phyloP scores from a whole-genome alignment of 2,329 filamentous ascomycete species.

The Stagonosporopsis vannaccii region DNA sequence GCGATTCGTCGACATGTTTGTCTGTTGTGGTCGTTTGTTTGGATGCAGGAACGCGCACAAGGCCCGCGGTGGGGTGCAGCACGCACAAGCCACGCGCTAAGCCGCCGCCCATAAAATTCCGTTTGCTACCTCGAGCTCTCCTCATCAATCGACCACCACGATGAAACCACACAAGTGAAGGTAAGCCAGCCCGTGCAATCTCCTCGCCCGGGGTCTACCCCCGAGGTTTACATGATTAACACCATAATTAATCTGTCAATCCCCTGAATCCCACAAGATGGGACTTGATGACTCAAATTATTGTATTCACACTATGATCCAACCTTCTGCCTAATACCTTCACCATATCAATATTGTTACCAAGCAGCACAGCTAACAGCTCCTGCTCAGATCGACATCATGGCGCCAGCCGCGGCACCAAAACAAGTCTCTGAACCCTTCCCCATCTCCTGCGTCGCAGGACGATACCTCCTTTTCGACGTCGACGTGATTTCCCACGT shows the following conservation, averaged over 20 bases:
- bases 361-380: slow-evolving; percentile 30
- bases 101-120: slow-evolving; percentile 26
- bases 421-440: slow-evolving; percentile 62
- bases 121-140: slow-evolving; percentile 15
- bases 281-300: slow-evolving; percentile 59
- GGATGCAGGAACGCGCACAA: slow-evolving; percentile 17
- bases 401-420: slow-evolving; percentile 41
- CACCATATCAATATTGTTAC: slow-evolving; percentile 1
- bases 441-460: slow-evolving; percentile 80
- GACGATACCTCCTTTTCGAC: slow-evolving; percentile 89
- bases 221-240: slow-evolving; percentile 64
- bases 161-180: slow-evolving; percentile 49
- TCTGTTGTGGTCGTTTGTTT: slow-evolving; percentile 20
- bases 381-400: slow-evolving; percentile 30
- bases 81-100: slow-evolving; percentile 26
- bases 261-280: slow-evolving; percentile 67
- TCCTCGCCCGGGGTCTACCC: slow-evolving; percentile 8
- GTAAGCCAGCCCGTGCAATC: slow-evolving; percentile 32
- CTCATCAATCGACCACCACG: slow-evolving; percentile 30
- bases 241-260: slow-evolving; percentile 81
- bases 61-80: slow-evolving; percentile 3
- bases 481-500: slow-evolving; percentile 79
- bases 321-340: slow-evolving; percentile 19
- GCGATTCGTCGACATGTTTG: slow-evolving; percentile 34
- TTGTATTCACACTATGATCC: slow-evolving; percentile 52